Evolutionary conservation across 202 grass and related monocot species (phyloP), one percentile per base, ranked within the genome.

Genomic region (Cymbopogon flexuosus): DNA sequence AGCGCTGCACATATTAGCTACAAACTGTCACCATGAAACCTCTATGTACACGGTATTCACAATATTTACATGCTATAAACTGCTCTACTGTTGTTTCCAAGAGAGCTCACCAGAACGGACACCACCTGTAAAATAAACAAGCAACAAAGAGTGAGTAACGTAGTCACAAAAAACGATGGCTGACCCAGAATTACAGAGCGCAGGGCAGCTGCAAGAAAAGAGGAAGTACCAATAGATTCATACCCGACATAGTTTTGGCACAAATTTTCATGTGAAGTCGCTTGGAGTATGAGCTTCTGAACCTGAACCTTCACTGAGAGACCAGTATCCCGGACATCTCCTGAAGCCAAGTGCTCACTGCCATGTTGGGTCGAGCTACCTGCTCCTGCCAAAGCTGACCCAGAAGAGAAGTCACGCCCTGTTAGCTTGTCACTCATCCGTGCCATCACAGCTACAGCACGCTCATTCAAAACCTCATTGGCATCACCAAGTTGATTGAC

Each of bases 191-290:
- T 39, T 39, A 39, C 36, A 39, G 36, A 39, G 3, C 40, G 10
- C 2, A 10, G 13, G 45, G 31, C 12, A 70, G 41, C 15, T 72
- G 73, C 35, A 10, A 61, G 39, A 67, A 58, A 75, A 41, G n/a
- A 13, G 29, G 18, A n/a, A 67, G 33, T 59, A 42, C 51, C 58
- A 67, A 40, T 40, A 58, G 59, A 76, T 35, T 47, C 90, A 68
- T 90, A 97, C 95, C 95, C 95, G 1, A 98, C 95, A 34, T 93
- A 98, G 39, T 94, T 98, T 75, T 98, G 92, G 58, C 95, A 98
- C 69, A 98, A 79, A 64, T 98, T 94, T 79, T 98, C 95, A 33
- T 87, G 90, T 3, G 95, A 94, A 21, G 39, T 93, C 19, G 95
- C 95, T 83, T 98, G 95, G 35, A 88, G 73, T 83, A 98, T 88